Percentiles rank a stretch among this genome's conserved stretches.
Conservation (phyloP, 306 rosid species). For the Pterocarpus santalinus region DNA sequence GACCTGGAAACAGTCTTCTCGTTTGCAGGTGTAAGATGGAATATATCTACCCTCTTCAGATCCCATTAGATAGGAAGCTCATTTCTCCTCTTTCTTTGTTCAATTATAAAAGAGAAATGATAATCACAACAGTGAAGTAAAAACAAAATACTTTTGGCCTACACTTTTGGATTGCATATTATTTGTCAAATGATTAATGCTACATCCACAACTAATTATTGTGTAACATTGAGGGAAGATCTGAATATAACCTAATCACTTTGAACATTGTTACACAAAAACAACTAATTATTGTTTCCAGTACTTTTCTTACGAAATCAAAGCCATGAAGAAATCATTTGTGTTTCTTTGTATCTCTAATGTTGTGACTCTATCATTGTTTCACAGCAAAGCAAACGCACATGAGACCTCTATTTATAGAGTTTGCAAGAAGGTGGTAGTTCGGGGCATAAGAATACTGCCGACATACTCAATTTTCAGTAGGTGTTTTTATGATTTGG, state of each 20-base stretch:
- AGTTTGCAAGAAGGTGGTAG: conserved; percentile 44
- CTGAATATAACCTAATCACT: conserved; percentile 11
- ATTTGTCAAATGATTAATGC: conserved; percentile 30
- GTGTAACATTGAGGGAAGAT: conserved; percentile 9
- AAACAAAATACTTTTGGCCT: conserved; percentile 19
- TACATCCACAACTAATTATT: conserved; percentile 28
- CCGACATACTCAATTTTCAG: conserved; percentile 41
- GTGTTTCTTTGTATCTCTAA: conserved; percentile 23
- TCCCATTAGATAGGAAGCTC: too few species aligned
- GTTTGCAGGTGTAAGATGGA: too few species aligned
- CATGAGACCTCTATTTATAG: conserved; percentile 31
- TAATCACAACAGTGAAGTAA: conserved; percentile 1
- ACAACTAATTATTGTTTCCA: not conserved
- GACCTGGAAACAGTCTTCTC: too few species aligned
- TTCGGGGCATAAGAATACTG: conserved; percentile 42
- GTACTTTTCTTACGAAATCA: conserved; percentile 17
- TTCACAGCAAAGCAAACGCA: conserved; percentile 41
- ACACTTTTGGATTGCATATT: conserved; percentile 19
- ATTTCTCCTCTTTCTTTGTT: not conserved
- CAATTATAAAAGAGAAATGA: conserved; percentile 17
- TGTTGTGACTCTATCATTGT: conserved; percentile 28
- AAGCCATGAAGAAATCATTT: conserved; percentile 8
- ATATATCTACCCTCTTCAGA: too few species aligned
- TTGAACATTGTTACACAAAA: conserved; percentile 12
- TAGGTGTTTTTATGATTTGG: conserved; percentile 8